A percentile compares a stretch with the other conserved stretches of the same genome.
These are phyloP conservation scores for Clitopilus passeckerianus DNA, from an alignment of 768 basidiomycete genomes.

Conservation along the genomic window DNA sequence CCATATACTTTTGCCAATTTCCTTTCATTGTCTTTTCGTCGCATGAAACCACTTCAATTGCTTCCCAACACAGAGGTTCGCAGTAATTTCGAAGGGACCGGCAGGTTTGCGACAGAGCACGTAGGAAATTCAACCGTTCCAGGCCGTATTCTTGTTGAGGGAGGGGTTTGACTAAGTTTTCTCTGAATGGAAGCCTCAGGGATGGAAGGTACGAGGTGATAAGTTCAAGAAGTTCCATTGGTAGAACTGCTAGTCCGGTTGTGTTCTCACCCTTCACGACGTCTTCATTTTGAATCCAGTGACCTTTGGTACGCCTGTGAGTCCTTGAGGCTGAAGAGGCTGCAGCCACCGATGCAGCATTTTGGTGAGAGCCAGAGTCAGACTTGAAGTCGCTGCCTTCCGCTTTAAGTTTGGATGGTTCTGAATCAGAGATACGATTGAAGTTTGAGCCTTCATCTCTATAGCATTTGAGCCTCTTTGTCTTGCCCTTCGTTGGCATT, in stretches of 20 bases:
- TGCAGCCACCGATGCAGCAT: too few species aligned
- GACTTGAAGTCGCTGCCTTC: too few species aligned
- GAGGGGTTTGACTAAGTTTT: background rate
- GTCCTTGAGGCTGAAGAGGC: too few species aligned
- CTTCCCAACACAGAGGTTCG: conserved; percentile 11
- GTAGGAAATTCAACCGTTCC: conserved; percentile 7
- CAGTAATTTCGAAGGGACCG: conserved; percentile 11
- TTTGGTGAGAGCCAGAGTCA: too few species aligned
- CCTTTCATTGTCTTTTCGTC: background rate
- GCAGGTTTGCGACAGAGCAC: conserved; percentile 15
- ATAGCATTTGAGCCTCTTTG: too few species aligned
- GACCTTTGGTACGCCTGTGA: too few species aligned
- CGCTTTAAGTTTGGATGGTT: too few species aligned
- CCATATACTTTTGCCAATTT: conserved; percentile 4
- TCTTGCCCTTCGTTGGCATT: too few species aligned
- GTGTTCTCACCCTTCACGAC: background rate
- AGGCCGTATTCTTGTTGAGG: background rate
- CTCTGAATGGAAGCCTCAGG: background rate
- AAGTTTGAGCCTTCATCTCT: too few species aligned
- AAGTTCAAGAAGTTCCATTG: background rate
- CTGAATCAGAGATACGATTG: too few species aligned
- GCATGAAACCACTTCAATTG: conserved; percentile 12
- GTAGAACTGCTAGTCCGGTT: background rate
- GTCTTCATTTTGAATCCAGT: too few species aligned
- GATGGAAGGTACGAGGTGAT: background rate